phyloP scores from a whole-genome alignment of 202 grass and related monocot genomes.

The Elaeis oleifera region DNA sequence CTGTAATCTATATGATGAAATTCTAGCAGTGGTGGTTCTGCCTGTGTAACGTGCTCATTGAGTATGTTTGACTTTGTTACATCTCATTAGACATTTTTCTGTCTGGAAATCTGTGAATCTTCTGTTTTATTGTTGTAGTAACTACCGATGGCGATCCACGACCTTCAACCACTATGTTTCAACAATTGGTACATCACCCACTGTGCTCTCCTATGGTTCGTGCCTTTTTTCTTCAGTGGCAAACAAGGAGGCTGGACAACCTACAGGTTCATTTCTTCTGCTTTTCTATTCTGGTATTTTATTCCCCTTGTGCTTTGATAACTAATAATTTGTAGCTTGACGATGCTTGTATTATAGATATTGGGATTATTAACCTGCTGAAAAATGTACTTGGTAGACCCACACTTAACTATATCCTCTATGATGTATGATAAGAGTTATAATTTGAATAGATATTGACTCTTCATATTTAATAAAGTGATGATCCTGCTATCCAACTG shows the following conservation, averaged over 20 bases:
- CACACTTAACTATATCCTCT: no score
- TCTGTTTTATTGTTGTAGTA: slow-evolving; percentile 32
- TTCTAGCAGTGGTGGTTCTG: background rate
- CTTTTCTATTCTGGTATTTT: slow-evolving; percentile 4
- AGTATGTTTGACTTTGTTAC: slow-evolving; percentile 3
- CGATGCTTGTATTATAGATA: background rate
- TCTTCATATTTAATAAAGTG: no score
- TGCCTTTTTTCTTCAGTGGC: slow-evolving; percentile 51
- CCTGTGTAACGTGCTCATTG: background rate
- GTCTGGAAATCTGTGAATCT: background rate
- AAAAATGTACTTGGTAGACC: no score
- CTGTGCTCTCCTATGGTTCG: slow-evolving; percentile 17
- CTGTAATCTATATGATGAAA: background rate
- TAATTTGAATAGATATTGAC: no score
- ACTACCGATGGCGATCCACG: slow-evolving; percentile 18
- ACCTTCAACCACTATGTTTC: slow-evolving; percentile 22
- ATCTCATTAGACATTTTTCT: slow-evolving; percentile 4
- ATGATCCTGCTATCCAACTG: no score
- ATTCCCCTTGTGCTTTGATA: slow-evolving; percentile 11
- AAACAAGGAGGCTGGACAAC: slow-evolving; percentile 29
- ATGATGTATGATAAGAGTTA: no score
- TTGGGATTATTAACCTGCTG: no score
- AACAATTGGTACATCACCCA: slow-evolving; percentile 30
- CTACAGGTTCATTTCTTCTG: slow-evolving; percentile 44
- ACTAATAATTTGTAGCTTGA: slow-evolving; percentile 1